phyloP scores from a whole-genome alignment of 2,329 filamentous ascomycete species.

The Neurospora sp. region DNA sequence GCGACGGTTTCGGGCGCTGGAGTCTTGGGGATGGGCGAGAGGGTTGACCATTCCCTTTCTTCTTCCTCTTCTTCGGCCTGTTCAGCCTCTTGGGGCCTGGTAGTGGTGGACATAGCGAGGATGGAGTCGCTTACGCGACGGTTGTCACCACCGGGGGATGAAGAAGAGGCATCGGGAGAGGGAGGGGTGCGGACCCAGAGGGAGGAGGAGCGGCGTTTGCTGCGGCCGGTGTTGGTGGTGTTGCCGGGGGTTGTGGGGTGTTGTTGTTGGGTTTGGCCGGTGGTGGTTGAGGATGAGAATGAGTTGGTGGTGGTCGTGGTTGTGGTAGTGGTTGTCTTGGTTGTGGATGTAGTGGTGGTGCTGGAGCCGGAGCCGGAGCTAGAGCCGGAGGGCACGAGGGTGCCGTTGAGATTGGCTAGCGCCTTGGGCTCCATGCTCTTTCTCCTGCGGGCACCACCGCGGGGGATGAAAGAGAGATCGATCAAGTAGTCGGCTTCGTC shows the following conservation, averaged over 20 bases:
- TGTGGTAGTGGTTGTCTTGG: conserved; percentile 3
- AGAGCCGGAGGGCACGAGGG: conserved; percentile 37
- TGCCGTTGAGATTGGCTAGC: conserved; percentile 59
- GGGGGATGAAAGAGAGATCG: conserved; percentile 56
- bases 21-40: conserved; percentile 50
- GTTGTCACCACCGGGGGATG: background rate
- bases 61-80: conserved; percentile 24
- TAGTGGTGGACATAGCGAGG: conserved; percentile 13
- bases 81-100: conserved; percentile 22
- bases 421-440: conserved; percentile 75
- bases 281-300: background rate
- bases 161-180: background rate
- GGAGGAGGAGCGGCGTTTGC: conserved; percentile 40
- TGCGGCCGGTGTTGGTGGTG: conserved; percentile 35
- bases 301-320: background rate
- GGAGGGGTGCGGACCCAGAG: conserved; percentile 44
- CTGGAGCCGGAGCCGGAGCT: conserved; percentile 15
- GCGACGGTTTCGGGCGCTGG: conserved; percentile 46
- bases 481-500: conserved; percentile 62
- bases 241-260: conserved; percentile 19
- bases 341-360: conserved; percentile 21
- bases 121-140: background rate
- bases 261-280: background rate
- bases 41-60: conserved; percentile 30
- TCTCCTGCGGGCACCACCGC: conserved; percentile 60